Percentiles rank a stretch among this genome's conserved stretches.
Evolutionary conservation across 495 filamentous ascomycete species (phyloP).

Genomic region (Daldinia childiae): DNA sequence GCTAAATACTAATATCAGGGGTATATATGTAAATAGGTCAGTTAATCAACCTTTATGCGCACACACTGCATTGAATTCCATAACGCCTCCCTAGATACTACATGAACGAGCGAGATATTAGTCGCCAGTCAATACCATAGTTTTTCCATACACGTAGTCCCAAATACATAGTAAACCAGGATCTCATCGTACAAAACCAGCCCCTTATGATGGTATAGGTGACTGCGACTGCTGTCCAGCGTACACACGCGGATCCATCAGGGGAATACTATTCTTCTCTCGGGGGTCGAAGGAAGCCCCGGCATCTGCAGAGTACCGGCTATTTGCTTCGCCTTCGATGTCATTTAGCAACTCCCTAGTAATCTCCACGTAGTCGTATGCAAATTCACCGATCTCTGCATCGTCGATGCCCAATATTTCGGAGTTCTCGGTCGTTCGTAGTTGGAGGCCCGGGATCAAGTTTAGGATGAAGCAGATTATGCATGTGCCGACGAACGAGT

Average conservation of each 20-base stretch:
- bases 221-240: slow-evolving; percentile 33
- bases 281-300: slow-evolving; percentile 41
- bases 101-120: slow-evolving; percentile 16
- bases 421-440: slow-evolving; percentile 83
- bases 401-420: slow-evolving; percentile 95
- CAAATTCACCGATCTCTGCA: slow-evolving; percentile 96
- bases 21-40: slow-evolving; percentile 9
- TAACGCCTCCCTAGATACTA: slow-evolving; percentile 17
- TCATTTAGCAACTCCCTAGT: slow-evolving; percentile 81
- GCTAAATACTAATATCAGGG: slow-evolving; percentile 7
- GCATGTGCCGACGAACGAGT: slow-evolving; percentile 87
- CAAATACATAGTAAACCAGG: slow-evolving; percentile 8
- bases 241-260: slow-evolving; percentile 45
- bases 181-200: slow-evolving; percentile 24
- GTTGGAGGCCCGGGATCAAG: slow-evolving; percentile 81
- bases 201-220: slow-evolving; percentile 12
- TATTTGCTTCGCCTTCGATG: slow-evolving; percentile 56
- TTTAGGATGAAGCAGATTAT: slow-evolving; percentile 90
- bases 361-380: slow-evolving; percentile 97
- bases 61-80: slow-evolving; percentile 24
- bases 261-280: slow-evolving; percentile 51
- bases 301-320: slow-evolving; percentile 49
- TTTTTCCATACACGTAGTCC: background rate
- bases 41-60: background rate
- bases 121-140: slow-evolving; percentile 10